These are phyloP conservation scores for Hygrophila difformis DNA, from an alignment of 257 asterid genomes.

Conservation along the genomic window DNA sequence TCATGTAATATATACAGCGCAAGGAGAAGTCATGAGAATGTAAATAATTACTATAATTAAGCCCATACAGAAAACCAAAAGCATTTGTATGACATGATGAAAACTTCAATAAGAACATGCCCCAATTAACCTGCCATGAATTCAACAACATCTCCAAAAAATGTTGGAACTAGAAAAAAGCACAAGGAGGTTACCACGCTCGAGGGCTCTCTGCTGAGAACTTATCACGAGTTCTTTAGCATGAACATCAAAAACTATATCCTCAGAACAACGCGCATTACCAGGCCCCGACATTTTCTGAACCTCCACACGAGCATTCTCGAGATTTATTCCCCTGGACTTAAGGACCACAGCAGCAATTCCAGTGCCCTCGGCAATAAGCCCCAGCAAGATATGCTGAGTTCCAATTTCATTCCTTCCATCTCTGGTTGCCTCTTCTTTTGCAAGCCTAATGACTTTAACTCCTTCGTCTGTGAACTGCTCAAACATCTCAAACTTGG, in stretches of 20 bases:
- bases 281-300: conserved; percentile 97
- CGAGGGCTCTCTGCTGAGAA: conserved; percentile 97
- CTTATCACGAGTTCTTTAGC: conserved; percentile 92
- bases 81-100: conserved; percentile 1
- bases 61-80: no score
- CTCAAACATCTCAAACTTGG: conserved; percentile 99
- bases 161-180: not conserved
- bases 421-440: conserved; percentile 94
- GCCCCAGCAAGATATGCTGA: conserved; percentile 89
- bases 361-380: conserved; percentile 97
- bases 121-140: conserved; percentile 5
- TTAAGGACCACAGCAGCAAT: conserved; percentile 98
- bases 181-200: conserved; percentile 50
- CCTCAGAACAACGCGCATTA: conserved; percentile 92
- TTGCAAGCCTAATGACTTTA: conserved; percentile 96
- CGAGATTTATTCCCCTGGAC: conserved; percentile 92
- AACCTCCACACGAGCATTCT: conserved; percentile 97
- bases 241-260: conserved; percentile 95
- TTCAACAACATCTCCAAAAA: not conserved
- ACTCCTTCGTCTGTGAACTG: conserved; percentile 96
- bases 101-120: not conserved
- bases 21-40: no score
- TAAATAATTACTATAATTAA: no score
- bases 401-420: conserved; percentile 97
- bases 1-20: no score